Evolutionary conservation across 768 basidiomycete species (phyloP).

Genomic region (Rhizopogon rudus): DNA sequence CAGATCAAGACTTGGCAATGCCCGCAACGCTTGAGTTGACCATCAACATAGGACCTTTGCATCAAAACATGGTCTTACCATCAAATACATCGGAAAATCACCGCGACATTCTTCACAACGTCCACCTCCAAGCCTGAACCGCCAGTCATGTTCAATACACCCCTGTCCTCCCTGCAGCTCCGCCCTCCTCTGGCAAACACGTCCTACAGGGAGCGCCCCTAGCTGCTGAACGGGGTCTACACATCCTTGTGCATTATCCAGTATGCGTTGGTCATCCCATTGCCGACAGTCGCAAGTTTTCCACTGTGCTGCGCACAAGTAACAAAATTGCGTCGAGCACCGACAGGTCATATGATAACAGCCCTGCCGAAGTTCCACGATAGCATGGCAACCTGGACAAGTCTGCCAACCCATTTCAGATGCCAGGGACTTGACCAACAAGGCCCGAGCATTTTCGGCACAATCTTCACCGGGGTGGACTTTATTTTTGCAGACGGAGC

Average conservation of each 20-base stretch:
- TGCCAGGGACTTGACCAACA: slow-evolving; percentile 43
- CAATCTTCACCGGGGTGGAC: slow-evolving; percentile 40
- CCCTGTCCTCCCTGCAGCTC: slow-evolving; percentile 46
- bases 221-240: slow-evolving; percentile 11
- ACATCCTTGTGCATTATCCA: slow-evolving; percentile 19
- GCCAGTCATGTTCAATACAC: slow-evolving; percentile 45
- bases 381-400: slow-evolving; percentile 51
- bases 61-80: slow-evolving; percentile 31
- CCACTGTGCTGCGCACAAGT: slow-evolving; percentile 59
- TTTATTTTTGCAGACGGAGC: slow-evolving; percentile 43
- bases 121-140: slow-evolving; percentile 36
- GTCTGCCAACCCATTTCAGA: slow-evolving; percentile 50
- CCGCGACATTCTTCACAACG: slow-evolving; percentile 42
- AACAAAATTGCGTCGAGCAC: slow-evolving; percentile 51
- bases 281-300: slow-evolving; percentile 56
- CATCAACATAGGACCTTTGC: neutral
- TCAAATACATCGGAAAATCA: slow-evolving; percentile 35
- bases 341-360: slow-evolving; percentile 66
- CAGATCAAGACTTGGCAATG: slow-evolving; percentile 19
- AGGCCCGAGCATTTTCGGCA: slow-evolving; percentile 34
- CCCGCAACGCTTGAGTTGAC: slow-evolving; percentile 14
- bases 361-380: slow-evolving; percentile 52
- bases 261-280: slow-evolving; percentile 53
- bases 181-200: slow-evolving; percentile 21
- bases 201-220: slow-evolving; percentile 12